Evolutionary conservation across 208 protist genomes (phyloP).

Genomic region (Spongospora subterranea): DNA sequence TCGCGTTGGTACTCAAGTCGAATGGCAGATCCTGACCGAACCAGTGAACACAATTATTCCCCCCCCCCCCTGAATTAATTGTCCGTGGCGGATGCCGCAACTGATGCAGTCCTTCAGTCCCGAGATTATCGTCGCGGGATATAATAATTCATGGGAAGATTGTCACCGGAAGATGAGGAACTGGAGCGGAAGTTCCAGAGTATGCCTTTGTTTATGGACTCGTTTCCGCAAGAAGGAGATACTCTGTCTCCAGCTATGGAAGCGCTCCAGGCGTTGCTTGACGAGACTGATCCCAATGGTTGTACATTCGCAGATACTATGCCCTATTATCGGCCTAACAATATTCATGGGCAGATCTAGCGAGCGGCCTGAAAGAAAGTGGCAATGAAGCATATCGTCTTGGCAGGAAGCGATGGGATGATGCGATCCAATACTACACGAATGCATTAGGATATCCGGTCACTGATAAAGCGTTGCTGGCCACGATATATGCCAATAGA

Average conservation of each 20-base stretch:
- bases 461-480: background rate
- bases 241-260: background rate
- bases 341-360: constrained; percentile 20
- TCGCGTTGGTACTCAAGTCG: no score
- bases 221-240: background rate
- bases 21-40: no score
- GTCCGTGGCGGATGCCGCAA: no score
- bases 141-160: constrained; percentile 3
- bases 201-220: constrained; percentile 48
- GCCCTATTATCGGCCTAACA: background rate
- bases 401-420: constrained; percentile 23
- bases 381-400: constrained; percentile 2
- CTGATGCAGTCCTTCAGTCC: no score
- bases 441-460: background rate
- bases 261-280: constrained; percentile 1
- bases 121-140: no score
- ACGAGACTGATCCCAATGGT: constrained; percentile 48
- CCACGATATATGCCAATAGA: background rate
- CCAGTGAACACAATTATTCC: no score
- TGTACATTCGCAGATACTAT: background rate
- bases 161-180: constrained; percentile 8
- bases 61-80: no score
- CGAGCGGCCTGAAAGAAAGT: background rate
- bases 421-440: constrained; percentile 51
- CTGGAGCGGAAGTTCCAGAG: constrained; percentile 29